These are phyloP conservation scores for Coemansia sp. DNA, from an alignment of 192 early-diverging fungal species.

Conservation along the genomic window DNA sequence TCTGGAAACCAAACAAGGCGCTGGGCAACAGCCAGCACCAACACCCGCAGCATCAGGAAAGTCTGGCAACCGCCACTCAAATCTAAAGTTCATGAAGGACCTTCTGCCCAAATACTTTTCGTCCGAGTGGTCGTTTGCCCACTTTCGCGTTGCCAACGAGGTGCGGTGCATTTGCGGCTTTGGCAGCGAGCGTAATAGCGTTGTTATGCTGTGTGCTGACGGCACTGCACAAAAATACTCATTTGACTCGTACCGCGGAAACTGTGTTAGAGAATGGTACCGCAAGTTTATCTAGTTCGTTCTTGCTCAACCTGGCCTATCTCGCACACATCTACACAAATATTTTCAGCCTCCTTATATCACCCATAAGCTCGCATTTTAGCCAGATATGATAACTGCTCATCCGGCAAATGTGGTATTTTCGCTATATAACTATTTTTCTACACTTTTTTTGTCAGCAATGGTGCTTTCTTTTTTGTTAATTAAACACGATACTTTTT, in stretches of 20 bases:
- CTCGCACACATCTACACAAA: constrained; percentile 2
- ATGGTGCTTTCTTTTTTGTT: neutral
- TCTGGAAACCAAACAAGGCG: constrained; percentile 57
- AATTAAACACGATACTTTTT: no score
- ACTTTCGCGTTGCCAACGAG: constrained; percentile 74
- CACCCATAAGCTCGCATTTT: neutral
- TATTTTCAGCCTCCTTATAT: neutral
- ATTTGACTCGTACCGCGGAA: constrained; percentile 66
- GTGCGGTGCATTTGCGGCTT: constrained; percentile 82
- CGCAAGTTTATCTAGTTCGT: constrained; percentile 46
- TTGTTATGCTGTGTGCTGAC: constrained; percentile 83
- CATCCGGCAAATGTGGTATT: neutral
- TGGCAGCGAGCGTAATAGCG: constrained; percentile 71
- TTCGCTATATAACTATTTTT: neutral
- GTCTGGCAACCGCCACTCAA: constrained; percentile 59
- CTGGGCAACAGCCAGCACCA: constrained; percentile 15
- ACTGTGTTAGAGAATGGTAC: constrained; percentile 54
- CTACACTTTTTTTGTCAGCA: neutral
- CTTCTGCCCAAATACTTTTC: constrained; percentile 92
- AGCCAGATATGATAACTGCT: neutral
- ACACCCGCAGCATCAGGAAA: constrained; percentile 21
- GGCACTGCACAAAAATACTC: constrained; percentile 84
- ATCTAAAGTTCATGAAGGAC: constrained; percentile 73
- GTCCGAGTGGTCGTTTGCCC: constrained; percentile 92
- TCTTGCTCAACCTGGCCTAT: neutral